Evolutionary conservation across 2,329 filamentous ascomycete species (phyloP), one percentile per base, ranked within the genome.

Genomic region (Sporothrix euskadiensis): DNA sequence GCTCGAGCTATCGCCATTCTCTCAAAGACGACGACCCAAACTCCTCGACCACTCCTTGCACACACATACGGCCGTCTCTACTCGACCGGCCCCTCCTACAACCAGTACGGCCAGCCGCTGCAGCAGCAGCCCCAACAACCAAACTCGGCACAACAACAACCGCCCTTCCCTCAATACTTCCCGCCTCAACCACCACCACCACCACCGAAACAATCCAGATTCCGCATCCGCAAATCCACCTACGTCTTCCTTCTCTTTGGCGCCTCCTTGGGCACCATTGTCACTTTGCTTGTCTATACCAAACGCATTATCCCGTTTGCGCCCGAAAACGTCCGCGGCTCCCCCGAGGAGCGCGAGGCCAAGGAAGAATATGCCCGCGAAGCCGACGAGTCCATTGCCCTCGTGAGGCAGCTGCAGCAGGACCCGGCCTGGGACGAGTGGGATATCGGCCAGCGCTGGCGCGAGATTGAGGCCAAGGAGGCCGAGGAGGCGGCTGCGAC

Each of bases 381-480:
- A 61, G 49, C 47, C 56, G 69, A 56, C 1, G 19, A 35, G 12
- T 12, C 26, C 32, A 44, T 76, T 22, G 73, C 74, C 16, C 3
- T 75, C 73, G n/a, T 80, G 74, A 16, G 19, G 74, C 9, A 30
- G 68, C 65, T 76, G 19, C 47, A 59, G 41, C 39, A 44, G 22
- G 68, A 76, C 32, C 75, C 75, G 39, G 72, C 68, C 39, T 77
- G 76, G 75, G 69, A 59, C 69, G 72, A 75, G 49, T 76, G 75
- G 76, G 65, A 63, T 1, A 22, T 74, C 19, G 73, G 74, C 16
- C 35, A 59, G 32, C 73, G 69, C 32, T 75, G 69, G 71, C 44
- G 32, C 54, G 54, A 22, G 5, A 52, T 39, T 22, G 66, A 56
- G 16, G 70, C 32, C 16, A 26, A 9, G n/a, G 44, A 47, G 9